Percentiles rank a stretch among this genome's conserved stretches.
phyloP scores from a whole-genome alignment of 805 yeast species.

The Cyberlindnera nakhonratchasimensis region DNA sequence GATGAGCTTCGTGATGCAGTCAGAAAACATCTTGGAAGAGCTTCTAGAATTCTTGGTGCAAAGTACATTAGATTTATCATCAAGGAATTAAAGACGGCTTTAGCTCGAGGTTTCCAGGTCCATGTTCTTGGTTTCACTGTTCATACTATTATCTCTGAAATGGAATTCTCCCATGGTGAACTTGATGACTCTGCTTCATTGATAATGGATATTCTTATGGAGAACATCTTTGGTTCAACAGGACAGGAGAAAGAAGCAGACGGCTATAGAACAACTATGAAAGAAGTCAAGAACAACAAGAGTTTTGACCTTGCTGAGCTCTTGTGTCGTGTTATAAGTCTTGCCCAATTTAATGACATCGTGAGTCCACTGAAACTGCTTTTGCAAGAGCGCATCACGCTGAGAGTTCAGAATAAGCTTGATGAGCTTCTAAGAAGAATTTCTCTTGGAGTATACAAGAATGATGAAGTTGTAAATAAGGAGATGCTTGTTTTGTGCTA shows the following conservation, averaged over 20 bases:
- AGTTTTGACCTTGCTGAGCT: conserved; percentile 86
- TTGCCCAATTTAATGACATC: conserved; percentile 53
- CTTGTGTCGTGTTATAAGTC: conserved; percentile 58
- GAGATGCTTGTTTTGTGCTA: conserved; percentile 69
- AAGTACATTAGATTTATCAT: conserved; percentile 69
- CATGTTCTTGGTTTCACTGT: conserved; percentile 89
- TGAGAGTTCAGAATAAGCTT: conserved; percentile 67
- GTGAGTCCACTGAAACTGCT: conserved; percentile 67
- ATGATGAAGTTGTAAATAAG: conserved; percentile 52
- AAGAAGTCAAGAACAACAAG: conserved; percentile 86
- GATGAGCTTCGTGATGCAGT: conserved; percentile 87
- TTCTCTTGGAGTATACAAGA: conserved; percentile 74
- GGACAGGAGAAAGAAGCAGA: conserved; percentile 95
- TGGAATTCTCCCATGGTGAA: conserved; percentile 63
- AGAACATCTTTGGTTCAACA: conserved; percentile 86
- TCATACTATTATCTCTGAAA: conserved; percentile 62
- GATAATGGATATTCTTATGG: conserved; percentile 76
- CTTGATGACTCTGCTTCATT: conserved; percentile 62
- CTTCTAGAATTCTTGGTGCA: conserved; percentile 66
- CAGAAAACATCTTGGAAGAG: conserved; percentile 67
- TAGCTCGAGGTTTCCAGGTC: conserved; percentile 86
- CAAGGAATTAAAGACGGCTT: conserved; percentile 72
- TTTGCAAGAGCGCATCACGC: conserved; percentile 58
- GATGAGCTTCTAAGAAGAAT: conserved; percentile 76
- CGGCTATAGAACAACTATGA: conserved; percentile 79